Base-by-base conservation (phyloP, 176 grass and related monocot genomes). In the Puccinellia tenuiflora region DNA sequence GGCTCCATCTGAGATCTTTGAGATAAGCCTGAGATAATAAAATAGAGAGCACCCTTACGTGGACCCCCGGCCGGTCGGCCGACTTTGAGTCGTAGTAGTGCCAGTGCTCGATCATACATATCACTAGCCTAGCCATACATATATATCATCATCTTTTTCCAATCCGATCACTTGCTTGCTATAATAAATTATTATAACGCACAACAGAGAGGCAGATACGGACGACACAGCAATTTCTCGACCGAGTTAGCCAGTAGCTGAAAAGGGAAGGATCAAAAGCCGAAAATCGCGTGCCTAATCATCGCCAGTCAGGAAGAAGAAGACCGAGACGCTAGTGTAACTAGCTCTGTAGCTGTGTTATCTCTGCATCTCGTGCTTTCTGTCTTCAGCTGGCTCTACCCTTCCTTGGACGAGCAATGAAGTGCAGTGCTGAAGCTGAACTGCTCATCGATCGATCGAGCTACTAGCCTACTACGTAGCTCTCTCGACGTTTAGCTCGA, bases 61-160 rank as follows among this genome's bases (percentile, higher is more conserved):
- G 87, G 87, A 69, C 61, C 87, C 86, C n/a, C n/a, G n/a, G n/a
- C n/a, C n/a, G n/a, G n/a, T n/a, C 71, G 12, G 48, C 5, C 48
- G 60, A 37, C 65, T n/a, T 17, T 65, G 45, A 53, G n/a, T n/a
- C n/a, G 37, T 24, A 7, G 38, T 71, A 45, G 81, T 85, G 78
- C n/a, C 62, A n/a, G n/a, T n/a, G n/a, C n/a, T 76, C 2, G 63
- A 81, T 85, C 72, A 82, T 50, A 75, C 72, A 55, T 52, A 75
- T 81, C 82, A 50, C 81, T 46, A 75, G 28, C 66, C n/a, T n/a
- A n/a, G n/a, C n/a, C n/a, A n/a, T n/a, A n/a, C 16, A 13, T 17
- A 1, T 1, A 68, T 7, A 63, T 72, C 52, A 37, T 9, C 79
- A n/a, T 39, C 59, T 21, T 70, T 68, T 82, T 9, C 17, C 70